Conservation (phyloP, 2,329 filamentous ascomycete genomes). For the Beauveria caledonica region DNA sequence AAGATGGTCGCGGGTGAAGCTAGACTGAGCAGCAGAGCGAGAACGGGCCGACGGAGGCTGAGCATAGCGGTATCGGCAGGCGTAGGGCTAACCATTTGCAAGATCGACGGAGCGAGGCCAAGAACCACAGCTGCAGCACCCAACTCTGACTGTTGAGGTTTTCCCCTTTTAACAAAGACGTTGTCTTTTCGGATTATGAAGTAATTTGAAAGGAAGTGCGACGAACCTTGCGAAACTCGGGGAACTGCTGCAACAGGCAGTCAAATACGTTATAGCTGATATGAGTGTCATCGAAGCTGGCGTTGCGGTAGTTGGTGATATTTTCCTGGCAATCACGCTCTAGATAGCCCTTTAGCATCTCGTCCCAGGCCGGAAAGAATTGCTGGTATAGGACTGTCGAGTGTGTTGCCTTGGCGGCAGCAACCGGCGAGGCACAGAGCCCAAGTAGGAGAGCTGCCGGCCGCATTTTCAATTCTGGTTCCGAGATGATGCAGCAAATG, state of each 20-base stretch:
- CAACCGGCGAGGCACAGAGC: not conserved
- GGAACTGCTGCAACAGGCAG: constrained; percentile 4
- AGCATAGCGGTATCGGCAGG: not conserved
- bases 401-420: not conserved
- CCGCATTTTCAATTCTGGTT: not conserved
- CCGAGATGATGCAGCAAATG: too few species aligned
- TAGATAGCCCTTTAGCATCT: not conserved
- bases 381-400: not conserved
- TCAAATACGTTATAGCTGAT: not conserved
- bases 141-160: not conserved
- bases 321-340: not conserved
- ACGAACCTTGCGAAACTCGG: constrained; percentile 2
- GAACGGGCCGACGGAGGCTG: not conserved
- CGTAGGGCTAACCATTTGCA: constrained; percentile 1
- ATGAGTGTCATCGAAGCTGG: not conserved
- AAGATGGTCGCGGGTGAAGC: not conserved
- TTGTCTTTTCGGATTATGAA: not conserved
- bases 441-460: not conserved
- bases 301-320: constrained; percentile 2
- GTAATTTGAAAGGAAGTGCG: too few species aligned
- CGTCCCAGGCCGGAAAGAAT: not conserved
- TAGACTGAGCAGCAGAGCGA: not conserved
- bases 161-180: not conserved
- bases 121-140: constrained; percentile 1
- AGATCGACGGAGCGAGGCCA: not conserved